Conservation (phyloP, 495 filamentous ascomycete genomes). For the Hypoxylon cercidicola region DNA sequence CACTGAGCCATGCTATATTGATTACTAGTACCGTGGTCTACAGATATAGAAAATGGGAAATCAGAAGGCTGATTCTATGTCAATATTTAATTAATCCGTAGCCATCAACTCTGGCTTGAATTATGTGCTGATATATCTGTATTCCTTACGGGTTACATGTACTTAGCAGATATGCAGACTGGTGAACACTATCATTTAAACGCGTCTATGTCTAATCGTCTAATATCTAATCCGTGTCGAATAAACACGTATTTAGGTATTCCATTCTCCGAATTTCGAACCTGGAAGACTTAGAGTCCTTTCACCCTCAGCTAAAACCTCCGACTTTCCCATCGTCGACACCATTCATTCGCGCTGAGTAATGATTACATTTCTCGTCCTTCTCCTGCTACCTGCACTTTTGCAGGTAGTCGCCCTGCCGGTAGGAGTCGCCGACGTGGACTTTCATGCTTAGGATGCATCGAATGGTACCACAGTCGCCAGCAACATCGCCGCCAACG, state of each 20-base stretch:
- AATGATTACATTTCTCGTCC: slow-evolving; percentile 1
- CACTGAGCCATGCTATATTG: background rate
- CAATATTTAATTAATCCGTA: background rate
- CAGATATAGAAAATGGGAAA: background rate
- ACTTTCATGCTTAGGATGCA: background rate
- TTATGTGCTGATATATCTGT: slow-evolving; percentile 3
- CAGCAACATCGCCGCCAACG: slow-evolving; percentile 1
- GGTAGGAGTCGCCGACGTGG: background rate
- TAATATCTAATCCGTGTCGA: no score
- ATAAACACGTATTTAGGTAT: no score
- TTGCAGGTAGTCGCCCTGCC: background rate
- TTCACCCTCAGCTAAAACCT: background rate
- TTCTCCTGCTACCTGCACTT: background rate
- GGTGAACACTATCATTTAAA: no score
- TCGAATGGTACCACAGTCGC: slow-evolving; percentile 11
- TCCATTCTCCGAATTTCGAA: no score
- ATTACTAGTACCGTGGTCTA: background rate
- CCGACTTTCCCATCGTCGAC: slow-evolving; percentile 1
- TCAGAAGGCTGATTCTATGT: background rate
- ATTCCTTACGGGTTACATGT: no score
- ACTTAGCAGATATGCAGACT: no score
- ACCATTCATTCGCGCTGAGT: background rate
- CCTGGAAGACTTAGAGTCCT: no score
- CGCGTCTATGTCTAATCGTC: no score
- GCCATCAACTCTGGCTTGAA: background rate